phyloP scores from a whole-genome alignment of 257 asterid species.

The Solanum boliviense region DNA sequence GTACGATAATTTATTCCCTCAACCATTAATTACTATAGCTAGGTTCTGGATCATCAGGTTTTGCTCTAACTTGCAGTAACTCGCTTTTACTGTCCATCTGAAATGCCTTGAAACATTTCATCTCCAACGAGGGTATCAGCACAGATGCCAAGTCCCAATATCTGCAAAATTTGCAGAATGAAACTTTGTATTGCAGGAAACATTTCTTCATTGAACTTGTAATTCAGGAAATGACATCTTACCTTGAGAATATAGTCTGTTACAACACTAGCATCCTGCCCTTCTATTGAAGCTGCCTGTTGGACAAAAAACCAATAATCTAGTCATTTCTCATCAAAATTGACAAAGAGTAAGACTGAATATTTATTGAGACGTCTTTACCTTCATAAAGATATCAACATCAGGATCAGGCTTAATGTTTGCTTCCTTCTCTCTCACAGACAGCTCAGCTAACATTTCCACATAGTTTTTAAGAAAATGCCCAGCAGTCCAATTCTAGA shows the following conservation, averaged over 20 bases:
- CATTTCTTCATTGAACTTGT: not conserved
- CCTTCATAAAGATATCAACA: too few relatives aligned
- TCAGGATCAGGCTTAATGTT: too few relatives aligned
- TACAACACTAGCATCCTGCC: conserved; percentile 16
- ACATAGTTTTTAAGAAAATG: too few relatives aligned
- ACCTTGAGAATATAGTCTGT: conserved; percentile 41
- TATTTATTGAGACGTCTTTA: too few relatives aligned
- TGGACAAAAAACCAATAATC: too few relatives aligned
- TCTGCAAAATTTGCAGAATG: conserved; percentile 15
- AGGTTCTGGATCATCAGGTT: not conserved
- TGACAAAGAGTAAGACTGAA: too few relatives aligned
- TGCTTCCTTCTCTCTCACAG: too few relatives aligned
- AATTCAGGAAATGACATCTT: not conserved
- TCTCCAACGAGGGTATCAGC: conserved; percentile 48
- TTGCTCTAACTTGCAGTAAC: conserved; percentile 33
- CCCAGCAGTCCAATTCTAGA: too few relatives aligned
- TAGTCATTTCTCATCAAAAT: too few relatives aligned
- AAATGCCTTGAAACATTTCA: conserved; percentile 55
- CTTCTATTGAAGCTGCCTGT: too few relatives aligned
- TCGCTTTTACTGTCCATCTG: conserved; percentile 60
- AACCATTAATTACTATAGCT: not conserved
- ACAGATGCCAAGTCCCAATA: conserved; percentile 49
- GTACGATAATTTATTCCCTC: not conserved
- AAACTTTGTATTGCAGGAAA: too few relatives aligned
- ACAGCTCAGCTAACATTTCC: too few relatives aligned